A percentile compares a stretch with the other conserved stretches of the same genome.
Evolutionary conservation across 2,329 filamentous ascomycete genomes (phyloP).

Genomic region (Arthrobotrys sphaeroides): DNA sequence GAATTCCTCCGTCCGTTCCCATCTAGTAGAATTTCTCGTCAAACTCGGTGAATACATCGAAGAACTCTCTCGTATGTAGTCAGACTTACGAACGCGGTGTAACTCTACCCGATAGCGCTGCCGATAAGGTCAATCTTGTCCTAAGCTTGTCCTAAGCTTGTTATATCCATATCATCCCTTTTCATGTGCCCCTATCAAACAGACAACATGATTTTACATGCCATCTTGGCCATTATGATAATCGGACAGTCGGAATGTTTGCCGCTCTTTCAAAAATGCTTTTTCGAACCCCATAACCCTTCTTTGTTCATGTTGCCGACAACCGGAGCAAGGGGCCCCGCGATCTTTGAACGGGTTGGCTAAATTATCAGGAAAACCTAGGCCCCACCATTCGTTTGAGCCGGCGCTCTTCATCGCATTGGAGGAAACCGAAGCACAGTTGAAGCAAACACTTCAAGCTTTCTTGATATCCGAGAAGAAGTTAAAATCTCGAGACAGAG

Average conservation of each 20-base stretch:
- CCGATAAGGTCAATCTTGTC: not conserved
- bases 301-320: conserved; percentile 22
- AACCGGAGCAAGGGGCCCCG: conserved; percentile 10
- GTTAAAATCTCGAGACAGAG: conserved; percentile 51
- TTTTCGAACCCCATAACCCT: conserved; percentile 6
- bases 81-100: conserved; percentile 13
- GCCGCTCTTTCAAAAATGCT: conserved; percentile 5
- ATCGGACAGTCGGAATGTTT: conserved; percentile 37
- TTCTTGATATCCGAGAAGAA: conserved; percentile 17
- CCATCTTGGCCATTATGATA: not conserved
- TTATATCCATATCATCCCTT: conserved; percentile 2
- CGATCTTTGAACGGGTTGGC: conserved; percentile 31
- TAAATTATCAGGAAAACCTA: conserved; percentile 26
- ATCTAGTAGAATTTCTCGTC: too few relatives aligned
- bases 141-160: not conserved
- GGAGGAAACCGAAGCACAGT: conserved; percentile 24
- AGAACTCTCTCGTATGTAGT: not conserved
- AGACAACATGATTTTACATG: not conserved
- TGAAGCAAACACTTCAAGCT: conserved; percentile 25
- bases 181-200: not conserved
- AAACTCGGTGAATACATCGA: conserved; percentile 13
- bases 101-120: conserved; percentile 7
- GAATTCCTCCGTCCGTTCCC: not conserved
- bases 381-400: conserved; percentile 31
- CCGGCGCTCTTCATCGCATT: not conserved